Evolutionary conservation across 192 early-diverging fungal genomes (phyloP).

Genomic region (Coemansia sp.): DNA sequence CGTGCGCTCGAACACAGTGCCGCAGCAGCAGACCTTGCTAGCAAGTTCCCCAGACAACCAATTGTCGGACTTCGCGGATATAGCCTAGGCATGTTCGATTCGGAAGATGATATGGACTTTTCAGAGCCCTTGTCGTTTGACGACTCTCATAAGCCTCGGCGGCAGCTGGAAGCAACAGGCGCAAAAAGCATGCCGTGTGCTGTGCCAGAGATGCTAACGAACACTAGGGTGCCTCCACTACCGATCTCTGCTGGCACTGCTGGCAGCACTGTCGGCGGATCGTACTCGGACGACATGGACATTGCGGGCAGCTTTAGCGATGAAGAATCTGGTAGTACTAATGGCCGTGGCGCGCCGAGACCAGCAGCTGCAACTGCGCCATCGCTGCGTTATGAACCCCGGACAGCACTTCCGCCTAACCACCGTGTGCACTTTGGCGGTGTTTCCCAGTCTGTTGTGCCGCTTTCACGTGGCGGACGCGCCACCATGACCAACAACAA

Average conservation of each 20-base stretch:
- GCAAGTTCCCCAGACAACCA: slow-evolving; percentile 45
- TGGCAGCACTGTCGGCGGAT: slow-evolving; percentile 18
- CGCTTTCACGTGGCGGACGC: slow-evolving; percentile 18
- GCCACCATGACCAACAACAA: slow-evolving; percentile 13
- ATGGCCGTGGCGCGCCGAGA: neutral
- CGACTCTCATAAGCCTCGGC: slow-evolving; percentile 1
- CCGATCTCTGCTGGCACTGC: neutral
- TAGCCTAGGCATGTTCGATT: slow-evolving; percentile 31
- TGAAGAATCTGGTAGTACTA: slow-evolving; percentile 12
- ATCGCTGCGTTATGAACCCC: slow-evolving; percentile 4
- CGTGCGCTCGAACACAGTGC: slow-evolving; percentile 26
- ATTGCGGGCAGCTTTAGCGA: slow-evolving; percentile 47
- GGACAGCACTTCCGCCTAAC: neutral
- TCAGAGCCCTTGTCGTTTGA: slow-evolving; percentile 37
- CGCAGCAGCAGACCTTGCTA: slow-evolving; percentile 25
- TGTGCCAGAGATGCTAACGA: neutral
- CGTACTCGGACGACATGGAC: slow-evolving; percentile 27
- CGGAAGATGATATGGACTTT: slow-evolving; percentile 50
- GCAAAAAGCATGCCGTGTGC: slow-evolving; percentile 31
- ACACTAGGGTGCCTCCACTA: neutral
- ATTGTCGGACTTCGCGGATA: slow-evolving; percentile 36
- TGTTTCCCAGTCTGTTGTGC: slow-evolving; percentile 10
- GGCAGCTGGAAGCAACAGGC: neutral
- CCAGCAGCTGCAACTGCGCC: neutral
- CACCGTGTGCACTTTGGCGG: slow-evolving; percentile 37